Evolutionary conservation across 805 yeast genomes (phyloP), one percentile per base, ranked within the genome.

Genomic region (Nakazawaea peltata): DNA sequence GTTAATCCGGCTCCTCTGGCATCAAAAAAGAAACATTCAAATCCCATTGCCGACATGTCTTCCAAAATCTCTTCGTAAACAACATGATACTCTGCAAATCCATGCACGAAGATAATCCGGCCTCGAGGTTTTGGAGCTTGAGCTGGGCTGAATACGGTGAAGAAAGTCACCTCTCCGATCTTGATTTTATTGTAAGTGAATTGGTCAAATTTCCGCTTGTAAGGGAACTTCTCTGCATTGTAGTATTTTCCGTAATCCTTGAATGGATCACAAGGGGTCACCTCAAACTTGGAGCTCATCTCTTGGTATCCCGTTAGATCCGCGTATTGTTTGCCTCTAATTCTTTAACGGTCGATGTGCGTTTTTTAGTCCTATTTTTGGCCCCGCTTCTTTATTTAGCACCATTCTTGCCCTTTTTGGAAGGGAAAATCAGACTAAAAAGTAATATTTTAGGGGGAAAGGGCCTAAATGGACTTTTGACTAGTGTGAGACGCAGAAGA

Each of bases 1-100:
- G 88, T 80, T 34, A 60, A 66, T 2, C 88, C 88, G 7, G 85
- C 73, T 1, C 92, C 94, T 49, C 88, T 63, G 54, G 81, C 90
- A 51, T 77, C 86, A 53, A 72, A 83, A 48, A 71, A 71, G 50
- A 77, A 80, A 0, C 71, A 62, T 46, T 81, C 87, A 50, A 69
- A 79, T 0, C 90, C 88, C 10, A 44, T 40, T 16, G 49, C 47
- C 2, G 70, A 57, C 37, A 81, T 50, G 4, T 61, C 57, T 45
- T 82, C 87, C 49, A 71, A 69, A 19, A 71, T 47, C 34, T 71
- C 69, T 24, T 61, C 54, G 47, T 77, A 79, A 1, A 72, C 36
- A 14, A 52, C 47, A 9, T 73, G 61, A 37, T 64, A 66, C 45
- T 82, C 94, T 13, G 74, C 69, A 53, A 80, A 82, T 0, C 94